phyloP scores from a whole-genome alignment of 768 basidiomycete genomes.

The Tubosaeta brunneosetosa region DNA sequence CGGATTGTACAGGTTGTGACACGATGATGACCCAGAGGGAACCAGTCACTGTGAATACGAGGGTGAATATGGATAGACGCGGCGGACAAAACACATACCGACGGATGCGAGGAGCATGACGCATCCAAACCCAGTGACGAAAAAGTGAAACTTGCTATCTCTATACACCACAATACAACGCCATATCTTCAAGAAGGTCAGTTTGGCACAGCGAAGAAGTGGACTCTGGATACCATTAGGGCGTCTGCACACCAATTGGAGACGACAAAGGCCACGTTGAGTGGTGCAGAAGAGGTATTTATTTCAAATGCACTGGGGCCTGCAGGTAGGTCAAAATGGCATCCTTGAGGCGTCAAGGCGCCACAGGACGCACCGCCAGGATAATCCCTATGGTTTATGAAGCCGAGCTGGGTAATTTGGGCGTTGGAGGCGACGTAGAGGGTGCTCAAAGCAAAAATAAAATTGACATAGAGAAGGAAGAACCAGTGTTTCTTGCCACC shows the following conservation, averaged over 20 bases:
- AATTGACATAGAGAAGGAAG: conserved; percentile 27
- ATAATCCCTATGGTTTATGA: conserved; percentile 30
- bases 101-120: conserved; percentile 24
- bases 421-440: conserved; percentile 23
- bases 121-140: conserved; percentile 15
- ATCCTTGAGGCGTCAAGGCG: neutral
- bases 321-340: neutral
- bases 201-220: neutral
- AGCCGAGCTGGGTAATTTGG: conserved; percentile 26
- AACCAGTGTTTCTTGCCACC: conserved; percentile 20
- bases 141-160: conserved; percentile 19
- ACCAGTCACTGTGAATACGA: conserved; percentile 20
- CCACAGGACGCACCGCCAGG: conserved; percentile 23
- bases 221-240: conserved; percentile 22
- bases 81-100: conserved; percentile 9
- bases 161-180: conserved; percentile 30
- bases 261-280: conserved; percentile 28
- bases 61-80: neutral
- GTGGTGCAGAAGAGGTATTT: conserved; percentile 22
- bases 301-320: conserved; percentile 25
- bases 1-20: conserved; percentile 18
- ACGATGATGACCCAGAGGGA: conserved; percentile 27
- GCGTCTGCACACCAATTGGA: conserved; percentile 30
- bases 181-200: conserved; percentile 23
- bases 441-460: conserved; percentile 28